Conservation (phyloP, 441 rosid genomes). For the Aquilaria agallochum region DNA sequence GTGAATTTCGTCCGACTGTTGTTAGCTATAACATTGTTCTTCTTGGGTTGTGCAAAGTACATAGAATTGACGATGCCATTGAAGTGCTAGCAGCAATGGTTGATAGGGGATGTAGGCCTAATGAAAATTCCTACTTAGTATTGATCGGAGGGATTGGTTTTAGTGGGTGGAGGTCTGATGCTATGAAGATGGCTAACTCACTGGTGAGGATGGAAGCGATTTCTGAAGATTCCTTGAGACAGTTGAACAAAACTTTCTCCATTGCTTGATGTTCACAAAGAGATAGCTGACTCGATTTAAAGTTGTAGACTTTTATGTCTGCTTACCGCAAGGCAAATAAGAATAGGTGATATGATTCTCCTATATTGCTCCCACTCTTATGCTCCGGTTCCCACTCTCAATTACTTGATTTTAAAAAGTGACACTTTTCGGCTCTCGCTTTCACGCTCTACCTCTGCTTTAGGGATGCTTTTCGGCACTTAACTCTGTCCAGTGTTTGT, state of each 20-base stretch:
- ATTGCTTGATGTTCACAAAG: conserved; percentile 36
- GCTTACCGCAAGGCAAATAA: not conserved
- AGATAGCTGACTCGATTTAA: conserved; percentile 19
- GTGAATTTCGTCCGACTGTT: conserved; percentile 48
- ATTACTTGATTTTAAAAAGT: no score
- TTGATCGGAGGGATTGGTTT: conserved; percentile 73
- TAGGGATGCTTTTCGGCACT: no score
- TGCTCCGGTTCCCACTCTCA: no score
- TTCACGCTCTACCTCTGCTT: no score
- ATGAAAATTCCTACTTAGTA: conserved; percentile 60
- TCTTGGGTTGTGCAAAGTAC: conserved; percentile 67
- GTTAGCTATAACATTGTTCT: conserved; percentile 65
- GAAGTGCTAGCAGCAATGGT: conserved; percentile 62
- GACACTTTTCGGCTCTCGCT: no score
- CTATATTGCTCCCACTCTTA: no score
- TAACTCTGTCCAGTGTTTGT: no score
- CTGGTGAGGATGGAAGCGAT: conserved; percentile 47
- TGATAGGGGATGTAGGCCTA: conserved; percentile 58
- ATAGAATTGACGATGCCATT: conserved; percentile 55
- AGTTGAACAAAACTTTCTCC: conserved; percentile 60
- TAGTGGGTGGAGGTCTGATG: conserved; percentile 62
- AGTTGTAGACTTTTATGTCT: conserved; percentile 10
- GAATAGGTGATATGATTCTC: no score
- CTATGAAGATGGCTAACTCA: conserved; percentile 61
- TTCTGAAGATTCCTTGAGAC: conserved; percentile 44